Percentiles rank a stretch among this genome's conserved stretches.
These are phyloP conservation scores for Aaosphaeria pasadenensis DNA, from an alignment of 2,329 filamentous ascomycete species.

Conservation along the genomic window DNA sequence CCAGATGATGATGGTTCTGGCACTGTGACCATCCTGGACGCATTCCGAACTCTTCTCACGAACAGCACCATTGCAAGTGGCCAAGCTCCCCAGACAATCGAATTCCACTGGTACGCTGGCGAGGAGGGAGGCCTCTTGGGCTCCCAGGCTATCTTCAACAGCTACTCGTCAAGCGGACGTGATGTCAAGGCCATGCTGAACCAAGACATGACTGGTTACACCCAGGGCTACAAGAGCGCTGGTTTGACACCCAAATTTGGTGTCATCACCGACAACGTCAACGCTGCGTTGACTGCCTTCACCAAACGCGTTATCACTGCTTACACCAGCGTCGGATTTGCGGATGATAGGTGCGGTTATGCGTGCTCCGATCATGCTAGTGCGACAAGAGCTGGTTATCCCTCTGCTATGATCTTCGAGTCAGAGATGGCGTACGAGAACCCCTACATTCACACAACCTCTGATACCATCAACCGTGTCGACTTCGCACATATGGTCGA, in stretches of 20 bases:
- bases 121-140: conserved; percentile 85
- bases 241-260: conserved; percentile 80
- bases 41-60: conserved; percentile 73
- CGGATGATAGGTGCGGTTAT: conserved; percentile 84
- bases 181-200: conserved; percentile 94
- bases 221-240: conserved; percentile 58
- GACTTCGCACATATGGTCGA: conserved; percentile 85
- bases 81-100: conserved; percentile 76
- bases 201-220: conserved; percentile 88
- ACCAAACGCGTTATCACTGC: conserved; percentile 79
- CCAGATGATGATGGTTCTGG: conserved; percentile 86
- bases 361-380: conserved; percentile 74
- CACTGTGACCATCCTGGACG: conserved; percentile 89
- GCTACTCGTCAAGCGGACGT: conserved; percentile 69
- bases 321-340: conserved; percentile 64
- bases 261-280: conserved; percentile 87
- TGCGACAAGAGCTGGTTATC: conserved; percentile 67
- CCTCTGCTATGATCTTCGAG: conserved; percentile 1
- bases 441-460: conserved; percentile 63
- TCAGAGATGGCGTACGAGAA: conserved; percentile 33
- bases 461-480: conserved; percentile 64
- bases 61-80: conserved; percentile 66
- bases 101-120: conserved; percentile 94
- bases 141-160: conserved; percentile 79
- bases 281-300: conserved; percentile 74